Conservation (phyloP, 192 early-diverging fungal genomes). For the Cladochytrium replicatum region DNA sequence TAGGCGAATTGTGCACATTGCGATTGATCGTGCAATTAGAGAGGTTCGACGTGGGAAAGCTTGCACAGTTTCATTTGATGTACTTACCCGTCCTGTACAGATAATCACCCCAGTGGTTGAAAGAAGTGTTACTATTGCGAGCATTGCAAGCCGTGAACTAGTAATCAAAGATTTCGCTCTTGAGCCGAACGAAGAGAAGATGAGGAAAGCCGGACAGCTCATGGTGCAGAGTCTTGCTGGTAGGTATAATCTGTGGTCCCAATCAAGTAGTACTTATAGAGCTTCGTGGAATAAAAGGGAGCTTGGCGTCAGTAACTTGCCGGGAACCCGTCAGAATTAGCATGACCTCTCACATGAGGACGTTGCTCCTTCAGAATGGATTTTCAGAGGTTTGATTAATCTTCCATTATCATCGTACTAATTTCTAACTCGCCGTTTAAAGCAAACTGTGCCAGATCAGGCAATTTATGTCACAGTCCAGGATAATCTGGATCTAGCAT, state of each 20-base stretch:
- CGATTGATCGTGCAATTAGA: slow-evolving; percentile 80
- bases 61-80: neutral
- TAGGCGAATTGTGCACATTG: slow-evolving; percentile 80
- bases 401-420: no score
- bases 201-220: slow-evolving; percentile 85
- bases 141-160: slow-evolving; percentile 84
- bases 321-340: slow-evolving; percentile 83
- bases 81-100: slow-evolving; percentile 11
- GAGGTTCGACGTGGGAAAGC: slow-evolving; percentile 39
- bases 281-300: no score
- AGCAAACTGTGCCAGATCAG: slow-evolving; percentile 70
- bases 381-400: slow-evolving; percentile 58
- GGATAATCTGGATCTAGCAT: slow-evolving; percentile 91
- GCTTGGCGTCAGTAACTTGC: slow-evolving; percentile 84
- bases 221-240: slow-evolving; percentile 93
- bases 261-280: no score
- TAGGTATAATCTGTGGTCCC: no score
- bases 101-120: slow-evolving; percentile 85
- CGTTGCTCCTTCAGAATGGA: slow-evolving; percentile 61
- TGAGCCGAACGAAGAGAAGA: slow-evolving; percentile 87
- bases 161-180: slow-evolving; percentile 92
- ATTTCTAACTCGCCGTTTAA: no score
- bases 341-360: slow-evolving; percentile 65
- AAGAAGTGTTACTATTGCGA: slow-evolving; percentile 84
- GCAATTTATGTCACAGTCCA: slow-evolving; percentile 73